Base-by-base conservation (phyloP, 176 grass and related monocot species). In the Otatea glauca region DNA sequence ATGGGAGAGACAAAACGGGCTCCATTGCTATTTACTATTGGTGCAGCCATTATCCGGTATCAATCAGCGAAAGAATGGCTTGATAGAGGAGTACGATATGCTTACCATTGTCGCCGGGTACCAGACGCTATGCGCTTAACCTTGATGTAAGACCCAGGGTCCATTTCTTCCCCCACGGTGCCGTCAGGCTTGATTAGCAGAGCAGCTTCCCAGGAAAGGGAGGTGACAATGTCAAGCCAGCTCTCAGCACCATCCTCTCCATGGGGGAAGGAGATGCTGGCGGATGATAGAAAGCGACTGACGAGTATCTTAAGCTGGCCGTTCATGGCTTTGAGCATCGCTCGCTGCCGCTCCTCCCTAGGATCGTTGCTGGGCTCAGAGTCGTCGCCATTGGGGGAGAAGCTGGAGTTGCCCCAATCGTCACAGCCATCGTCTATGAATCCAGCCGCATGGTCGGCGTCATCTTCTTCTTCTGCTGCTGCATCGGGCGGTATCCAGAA, bases 121-220 rank as follows among this genome's bases (percentile, higher is more conserved):
- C 88, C 93, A 49, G 88, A 86, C 6, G 93, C 88, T 1, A 95
- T 11, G 54, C 90, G 88, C 89, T 95, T 95, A 4, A 95, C 85
- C 90, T 95, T 95, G 66, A 95, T 37, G 49, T 95, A 90, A 3
- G 88, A 86, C 1, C 20, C 88, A 34, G 90, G 88, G 87, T 95
- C 93, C 93, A 95, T 95, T 49, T 92, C 90, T 34, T 76, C 86
- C 5, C 93, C 93, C 9, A 60, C 82, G 11, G 50, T 86, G 68
- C 81, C 85, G 47, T 95, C 85, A 10, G 93, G 88, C 85, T 88
- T 90, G 78, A 95, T 81, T 9, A 90, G 64, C 70, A 92, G 62
- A 15, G 90, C 93, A 21, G 88, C 93, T 78, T 95, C 79, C 93
- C 90, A 92, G 58, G 93, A 95, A 5, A 95, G 79, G 61, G 90